Base-by-base conservation (phyloP, 169 alveolate genomes). In the Plasmodium ovale region DNA sequence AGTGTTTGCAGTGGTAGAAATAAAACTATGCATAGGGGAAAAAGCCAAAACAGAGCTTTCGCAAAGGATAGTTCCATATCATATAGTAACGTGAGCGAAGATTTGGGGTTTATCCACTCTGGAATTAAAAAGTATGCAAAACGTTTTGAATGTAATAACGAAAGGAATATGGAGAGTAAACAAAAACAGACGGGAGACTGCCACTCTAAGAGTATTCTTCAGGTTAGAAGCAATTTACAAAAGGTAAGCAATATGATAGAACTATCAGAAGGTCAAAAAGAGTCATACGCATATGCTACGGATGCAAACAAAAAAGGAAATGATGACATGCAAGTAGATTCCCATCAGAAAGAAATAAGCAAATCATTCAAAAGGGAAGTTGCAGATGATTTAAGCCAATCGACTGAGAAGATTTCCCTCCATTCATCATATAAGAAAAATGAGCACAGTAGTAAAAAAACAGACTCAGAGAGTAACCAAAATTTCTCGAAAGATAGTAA, bases 121-220 rank as follows among this genome's bases (percentile, higher is more conserved):
- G 74, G 88, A 44, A 77, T 77, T 62, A 77, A 77, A 19, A 77
- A 77, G 44, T 77, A 77, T 37, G 59, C 44, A 29, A 77, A 77
- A 49, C 27, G 47, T 35, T 31, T 35, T 42, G 71, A 58, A 72
- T 29, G 10, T 35, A 72, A 25, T 29, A 27, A 56, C 16, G 37
- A 29, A 39, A 77, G 62, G 44, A 51, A 44, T 27, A 74, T 60
- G 44, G 31, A 5, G 5, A 23, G 19, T 21, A n/a, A n/a, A n/a
- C n/a, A n/a, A n/a, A 37, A 39, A 29, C 25, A 29, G 31, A 31
- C 25, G 19, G 25, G 21, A 54, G 64, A 54, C 14, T n/a, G 14
- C 4, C 16, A 70, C 5, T 25, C 64, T 23, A 35, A 56, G 23
- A 70, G 10, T 1, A 23, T 19, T 3, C 0, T 4, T 47, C 16